A percentile compares a stretch with the other conserved stretches of the same genome.
Conservation (phyloP, 345 rosid genomes). For the Acer saccharum region DNA sequence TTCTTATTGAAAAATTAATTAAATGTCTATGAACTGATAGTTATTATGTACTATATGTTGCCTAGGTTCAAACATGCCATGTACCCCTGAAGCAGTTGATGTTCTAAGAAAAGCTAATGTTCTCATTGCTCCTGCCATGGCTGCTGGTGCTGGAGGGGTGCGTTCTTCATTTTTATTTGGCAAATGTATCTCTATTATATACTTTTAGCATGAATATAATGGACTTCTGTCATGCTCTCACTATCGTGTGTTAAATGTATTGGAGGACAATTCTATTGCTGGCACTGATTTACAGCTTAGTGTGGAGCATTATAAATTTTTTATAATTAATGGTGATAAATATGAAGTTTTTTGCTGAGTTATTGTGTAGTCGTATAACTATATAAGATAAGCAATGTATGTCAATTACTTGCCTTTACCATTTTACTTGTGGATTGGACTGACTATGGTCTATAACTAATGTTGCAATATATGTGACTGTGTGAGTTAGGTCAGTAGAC, state of each 20-base stretch:
- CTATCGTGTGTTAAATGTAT: background rate
- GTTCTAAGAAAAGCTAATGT: conserved; percentile 85
- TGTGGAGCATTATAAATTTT: background rate
- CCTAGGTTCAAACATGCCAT: conserved; percentile 95
- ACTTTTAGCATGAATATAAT: background rate
- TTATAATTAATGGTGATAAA: background rate
- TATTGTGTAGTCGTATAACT: background rate
- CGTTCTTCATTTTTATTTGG: conserved; percentile 25
- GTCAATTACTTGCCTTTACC: background rate
- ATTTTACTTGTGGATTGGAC: background rate
- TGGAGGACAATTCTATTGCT: background rate
- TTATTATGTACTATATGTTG: conserved; percentile 11
- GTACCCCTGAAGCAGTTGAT: conserved; percentile 92
- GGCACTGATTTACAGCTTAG: background rate
- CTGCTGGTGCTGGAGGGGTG: conserved; percentile 99
- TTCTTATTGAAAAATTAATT: background rate
- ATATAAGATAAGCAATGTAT: background rate
- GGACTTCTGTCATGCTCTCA: background rate
- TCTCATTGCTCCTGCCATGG: conserved; percentile 93
- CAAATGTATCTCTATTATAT: background rate
- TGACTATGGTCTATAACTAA: background rate
- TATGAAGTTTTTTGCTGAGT: background rate
- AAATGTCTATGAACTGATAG: background rate
- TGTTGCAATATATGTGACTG: background rate
- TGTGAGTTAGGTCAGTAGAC: background rate